Evolutionary conservation across 257 asterid genomes (phyloP), one percentile per base, ranked within the genome.

Genomic region (Solanum ossicruentum): DNA sequence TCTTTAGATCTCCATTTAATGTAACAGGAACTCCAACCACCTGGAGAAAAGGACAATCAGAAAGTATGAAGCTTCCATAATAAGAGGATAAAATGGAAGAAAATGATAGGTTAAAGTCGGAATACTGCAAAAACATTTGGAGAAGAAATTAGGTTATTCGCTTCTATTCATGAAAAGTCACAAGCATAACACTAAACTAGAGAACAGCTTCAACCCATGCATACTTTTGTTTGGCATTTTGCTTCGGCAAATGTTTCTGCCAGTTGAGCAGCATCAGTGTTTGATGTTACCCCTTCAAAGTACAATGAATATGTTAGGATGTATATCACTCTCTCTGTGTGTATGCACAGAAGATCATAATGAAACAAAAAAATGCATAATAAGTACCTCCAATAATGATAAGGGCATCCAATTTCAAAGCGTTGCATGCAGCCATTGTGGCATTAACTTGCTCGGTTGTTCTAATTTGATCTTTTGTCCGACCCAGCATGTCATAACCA

Each of bases 241-340:
- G 94, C 95, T 84, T 94, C 97, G 0, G 98, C 98, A 92, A 95
- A 95, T 12, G 96, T 94, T 91, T 97, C 99, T 63, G 99, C 99
- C 91, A 97, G 99, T 86, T 95, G 98, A 86, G 99, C 98, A 86
- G 99, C 99, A 84, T 97, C 99, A 54, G 99, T 97, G 92, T 97
- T 97, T 88, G 99, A 97, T 72, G 98, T 93, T 83, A 97, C 99
- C 66, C 99, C 99, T 96, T 88, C 85, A 89, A 75, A 77, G 52
- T 9, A 43, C 63, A 87, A 85, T 85, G 83, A 16, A 85, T 18
- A 52, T 85, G 77, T 57, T 63, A 81, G 65, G 73, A 89, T 84
- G 47, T 69, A 28, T 71, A 20, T 84, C 11, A 11, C n/a, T 57
- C 28, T 20, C 3, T 18, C 20, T 54, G 75, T 54, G 16, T 32